Conservation (phyloP, 202 grass and related monocot genomes). For the Alloteropsis angusta region DNA sequence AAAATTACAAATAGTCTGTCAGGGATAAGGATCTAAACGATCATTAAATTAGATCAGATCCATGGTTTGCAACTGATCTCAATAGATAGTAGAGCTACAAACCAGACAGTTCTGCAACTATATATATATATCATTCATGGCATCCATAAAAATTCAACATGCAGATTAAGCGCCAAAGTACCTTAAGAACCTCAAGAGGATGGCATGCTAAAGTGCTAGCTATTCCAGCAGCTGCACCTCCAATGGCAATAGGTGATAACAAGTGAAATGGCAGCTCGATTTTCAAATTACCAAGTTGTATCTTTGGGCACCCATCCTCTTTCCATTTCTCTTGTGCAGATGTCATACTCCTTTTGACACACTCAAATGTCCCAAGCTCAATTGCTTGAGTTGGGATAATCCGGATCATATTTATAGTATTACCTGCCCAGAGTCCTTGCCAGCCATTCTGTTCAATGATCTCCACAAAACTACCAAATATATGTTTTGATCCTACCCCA, state of each 20-base stretch:
- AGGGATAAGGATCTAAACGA: not conserved
- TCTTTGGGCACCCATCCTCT: constrained; percentile 42
- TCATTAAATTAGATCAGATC: not conserved
- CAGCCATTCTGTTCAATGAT: constrained; percentile 74
- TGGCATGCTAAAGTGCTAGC: constrained; percentile 66
- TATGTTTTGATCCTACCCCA: constrained; percentile 80
- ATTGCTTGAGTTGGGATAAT: constrained; percentile 91
- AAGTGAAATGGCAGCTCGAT: constrained; percentile 45
- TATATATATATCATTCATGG: not conserved
- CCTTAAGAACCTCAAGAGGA: constrained; percentile 95
- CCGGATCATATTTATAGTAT: constrained; percentile 83
- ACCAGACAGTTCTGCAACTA: not conserved
- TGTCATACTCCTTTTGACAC: constrained; percentile 64
- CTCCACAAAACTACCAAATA: constrained; percentile 60
- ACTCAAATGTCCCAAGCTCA: constrained; percentile 75
- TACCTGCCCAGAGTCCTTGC: constrained; percentile 93
- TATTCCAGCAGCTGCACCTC: constrained; percentile 77
- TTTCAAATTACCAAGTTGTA: constrained; percentile 51
- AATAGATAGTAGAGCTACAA: not conserved
- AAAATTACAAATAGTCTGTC: not conserved
- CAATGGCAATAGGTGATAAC: constrained; percentile 67
- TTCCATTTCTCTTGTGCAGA: constrained; percentile 69
- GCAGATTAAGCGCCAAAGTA: constrained; percentile 22
- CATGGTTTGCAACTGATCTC: not conserved
- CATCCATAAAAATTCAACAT: constrained; percentile 2